A percentile compares a stretch with the other conserved stretches of the same genome.
Conservation (phyloP, 2,329 filamentous ascomycete genomes). For the Leptographium flavum region DNA sequence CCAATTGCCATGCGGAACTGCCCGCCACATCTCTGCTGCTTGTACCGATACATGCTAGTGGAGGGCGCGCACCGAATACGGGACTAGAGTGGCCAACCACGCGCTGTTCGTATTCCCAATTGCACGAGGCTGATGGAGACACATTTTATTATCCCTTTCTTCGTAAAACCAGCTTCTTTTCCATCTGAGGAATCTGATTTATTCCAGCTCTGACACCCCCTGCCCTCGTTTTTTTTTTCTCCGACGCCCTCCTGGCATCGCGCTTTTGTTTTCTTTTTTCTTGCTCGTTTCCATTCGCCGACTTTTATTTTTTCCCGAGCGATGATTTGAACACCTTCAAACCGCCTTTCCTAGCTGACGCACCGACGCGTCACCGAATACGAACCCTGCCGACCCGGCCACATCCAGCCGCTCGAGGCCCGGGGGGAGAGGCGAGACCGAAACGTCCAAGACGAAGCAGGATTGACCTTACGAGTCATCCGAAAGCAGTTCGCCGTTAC, state of each 20-base stretch:
- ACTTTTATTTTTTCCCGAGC: neutral
- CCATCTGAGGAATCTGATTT: neutral
- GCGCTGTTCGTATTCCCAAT: conserved; percentile 5
- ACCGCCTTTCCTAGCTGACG: neutral
- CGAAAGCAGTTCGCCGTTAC: too few relatives aligned
- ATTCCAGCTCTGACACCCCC: neutral
- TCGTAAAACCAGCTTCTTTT: conserved; percentile 9
- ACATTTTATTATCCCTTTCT: conserved; percentile 10
- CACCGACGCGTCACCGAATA: neutral
- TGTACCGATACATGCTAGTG: neutral
- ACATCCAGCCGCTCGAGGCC: too few relatives aligned
- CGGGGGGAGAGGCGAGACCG: conserved; percentile 1
- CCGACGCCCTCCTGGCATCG: neutral
- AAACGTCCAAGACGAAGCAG: neutral
- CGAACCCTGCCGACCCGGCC: neutral
- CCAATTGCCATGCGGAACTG: neutral
- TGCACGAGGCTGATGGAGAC: conserved; percentile 16
- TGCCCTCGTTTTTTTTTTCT: neutral
- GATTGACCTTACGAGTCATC: neutral
- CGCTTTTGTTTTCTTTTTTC: conserved; percentile 24
- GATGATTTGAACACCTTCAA: neutral
- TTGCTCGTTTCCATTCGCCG: conserved; percentile 32
- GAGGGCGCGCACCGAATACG: neutral
- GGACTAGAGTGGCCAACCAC: conserved; percentile 1
- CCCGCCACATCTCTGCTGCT: neutral